These are phyloP conservation scores for Tuber magnatum DNA, from an alignment of 495 filamentous ascomycete genomes.

Conservation along the genomic window DNA sequence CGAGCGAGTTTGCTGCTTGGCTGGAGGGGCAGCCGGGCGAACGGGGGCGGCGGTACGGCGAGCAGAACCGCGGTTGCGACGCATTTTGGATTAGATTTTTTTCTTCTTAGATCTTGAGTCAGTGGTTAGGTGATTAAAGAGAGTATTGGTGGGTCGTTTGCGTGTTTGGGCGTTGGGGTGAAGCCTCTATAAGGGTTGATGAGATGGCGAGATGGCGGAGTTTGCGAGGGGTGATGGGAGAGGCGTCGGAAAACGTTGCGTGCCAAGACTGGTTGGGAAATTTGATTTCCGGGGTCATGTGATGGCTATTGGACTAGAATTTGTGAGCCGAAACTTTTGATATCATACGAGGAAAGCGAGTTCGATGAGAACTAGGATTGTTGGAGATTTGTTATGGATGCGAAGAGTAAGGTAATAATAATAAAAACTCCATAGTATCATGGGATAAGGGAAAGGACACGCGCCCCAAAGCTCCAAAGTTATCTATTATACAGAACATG, in stretches of 20 bases:
- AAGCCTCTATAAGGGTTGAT: background rate
- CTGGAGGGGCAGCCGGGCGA: slow-evolving; percentile 53
- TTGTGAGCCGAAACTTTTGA: background rate
- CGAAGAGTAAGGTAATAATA: background rate
- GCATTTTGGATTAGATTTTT: slow-evolving; percentile 50
- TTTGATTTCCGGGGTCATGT: background rate
- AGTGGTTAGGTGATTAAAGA: slow-evolving; percentile 21
- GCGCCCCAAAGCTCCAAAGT: background rate
- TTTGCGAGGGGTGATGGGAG: background rate
- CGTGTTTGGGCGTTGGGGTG: slow-evolving; percentile 7
- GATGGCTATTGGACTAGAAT: background rate
- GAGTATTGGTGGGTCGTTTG: slow-evolving; percentile 4
- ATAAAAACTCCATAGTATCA: background rate
- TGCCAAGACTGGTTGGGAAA: background rate
- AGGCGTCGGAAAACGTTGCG: background rate
- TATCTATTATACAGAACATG: background rate
- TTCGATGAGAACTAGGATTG: background rate
- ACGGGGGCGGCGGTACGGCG: slow-evolving; percentile 61
- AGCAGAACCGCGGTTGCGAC: slow-evolving; percentile 67
- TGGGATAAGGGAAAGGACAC: background rate
- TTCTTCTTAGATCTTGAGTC: background rate
- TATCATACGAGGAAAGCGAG: background rate
- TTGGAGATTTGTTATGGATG: background rate
- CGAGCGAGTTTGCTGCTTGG: slow-evolving; percentile 55
- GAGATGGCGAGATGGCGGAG: background rate